Conservation (phyloP, 1,139 yeast species). For the Hyphopichia buzzinii region DNA sequence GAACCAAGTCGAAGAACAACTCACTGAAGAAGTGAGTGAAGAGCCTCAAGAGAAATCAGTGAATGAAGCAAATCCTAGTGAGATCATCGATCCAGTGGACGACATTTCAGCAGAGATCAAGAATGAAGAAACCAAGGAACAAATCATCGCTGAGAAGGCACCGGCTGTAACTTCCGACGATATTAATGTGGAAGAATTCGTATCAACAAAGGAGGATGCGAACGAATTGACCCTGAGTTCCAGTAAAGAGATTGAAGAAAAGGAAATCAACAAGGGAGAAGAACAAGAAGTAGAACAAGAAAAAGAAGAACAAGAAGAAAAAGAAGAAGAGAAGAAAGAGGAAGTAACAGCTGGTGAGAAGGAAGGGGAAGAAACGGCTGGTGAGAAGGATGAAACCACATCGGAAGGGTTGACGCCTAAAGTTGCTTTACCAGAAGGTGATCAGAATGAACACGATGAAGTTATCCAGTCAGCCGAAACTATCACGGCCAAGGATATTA, state of each 20-base stretch:
- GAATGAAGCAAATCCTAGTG: background rate
- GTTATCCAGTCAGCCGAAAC: background rate
- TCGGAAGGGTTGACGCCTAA: background rate
- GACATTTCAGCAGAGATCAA: constrained; percentile 1
- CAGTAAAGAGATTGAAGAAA: background rate
- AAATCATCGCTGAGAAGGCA: constrained; percentile 2
- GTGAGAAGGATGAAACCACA: background rate
- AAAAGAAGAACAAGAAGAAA: background rate
- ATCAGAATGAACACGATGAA: constrained; percentile 2
- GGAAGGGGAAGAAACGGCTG: background rate
- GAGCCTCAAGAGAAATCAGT: background rate
- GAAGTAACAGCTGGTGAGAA: background rate
- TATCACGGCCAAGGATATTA: constrained; percentile 1
- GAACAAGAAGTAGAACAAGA: background rate
- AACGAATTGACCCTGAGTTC: background rate
- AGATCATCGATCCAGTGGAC: constrained; percentile 5
- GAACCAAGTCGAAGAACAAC: background rate
- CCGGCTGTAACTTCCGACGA: constrained; percentile 1
- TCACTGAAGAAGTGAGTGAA: constrained; percentile 4
- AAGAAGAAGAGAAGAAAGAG: constrained; percentile 1
- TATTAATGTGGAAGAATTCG: constrained; percentile 3
- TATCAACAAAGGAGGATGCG: background rate
- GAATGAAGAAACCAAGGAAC: constrained; percentile 7
- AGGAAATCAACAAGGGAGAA: constrained; percentile 1
- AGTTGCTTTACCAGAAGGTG: constrained; percentile 2